Percentiles rank a stretch among this genome's conserved stretches.
Evolutionary conservation across 352 stramenopile genomes (phyloP).

Genomic region (Pythium dissotocum): DNA sequence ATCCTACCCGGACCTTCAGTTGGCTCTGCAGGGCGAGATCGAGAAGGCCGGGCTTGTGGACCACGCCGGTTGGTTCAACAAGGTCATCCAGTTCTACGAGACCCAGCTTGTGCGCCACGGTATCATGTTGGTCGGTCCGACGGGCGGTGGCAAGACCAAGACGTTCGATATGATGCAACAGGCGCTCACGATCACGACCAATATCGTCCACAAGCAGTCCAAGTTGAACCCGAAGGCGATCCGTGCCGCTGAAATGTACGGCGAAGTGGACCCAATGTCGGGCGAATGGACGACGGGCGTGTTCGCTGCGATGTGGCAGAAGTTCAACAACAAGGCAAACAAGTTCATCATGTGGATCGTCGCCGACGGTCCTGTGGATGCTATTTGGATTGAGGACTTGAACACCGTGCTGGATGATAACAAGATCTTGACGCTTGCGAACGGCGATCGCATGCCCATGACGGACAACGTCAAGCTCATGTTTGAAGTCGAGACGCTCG

Average conservation of each 20-base stretch:
- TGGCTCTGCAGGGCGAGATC: constrained; percentile 83
- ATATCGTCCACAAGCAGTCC: constrained; percentile 94
- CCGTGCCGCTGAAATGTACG: constrained; percentile 97
- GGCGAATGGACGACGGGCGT: constrained; percentile 98
- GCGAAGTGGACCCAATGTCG: constrained; percentile 95
- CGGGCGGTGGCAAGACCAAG: constrained; percentile 96
- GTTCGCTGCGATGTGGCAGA: constrained; percentile 98
- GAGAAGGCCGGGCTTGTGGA: constrained; percentile 92
- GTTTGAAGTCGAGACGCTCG: constrained; percentile 97
- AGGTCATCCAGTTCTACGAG: constrained; percentile 98
- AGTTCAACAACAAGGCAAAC: constrained; percentile 98
- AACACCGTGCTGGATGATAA: constrained; percentile 99
- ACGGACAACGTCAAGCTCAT: constrained; percentile 98
- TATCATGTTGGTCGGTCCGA: constrained; percentile 98
- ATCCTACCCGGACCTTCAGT: constrained; percentile 96
- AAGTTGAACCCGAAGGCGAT: constrained; percentile 98
- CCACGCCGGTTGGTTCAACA: constrained; percentile 90
- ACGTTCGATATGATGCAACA: constrained; percentile 96
- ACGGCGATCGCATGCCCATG: constrained; percentile 98
- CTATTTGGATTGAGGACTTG: constrained; percentile 99
- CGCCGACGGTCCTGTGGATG: constrained; percentile 96
- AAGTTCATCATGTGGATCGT: constrained; percentile 99
- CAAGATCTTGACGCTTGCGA: constrained; percentile 96
- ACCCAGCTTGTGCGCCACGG: constrained; percentile 97
- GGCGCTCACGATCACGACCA: constrained; percentile 92